Evolutionary conservation across 2,329 filamentous ascomycete species (phyloP).

Genomic region (Biscogniauxia sp.): DNA sequence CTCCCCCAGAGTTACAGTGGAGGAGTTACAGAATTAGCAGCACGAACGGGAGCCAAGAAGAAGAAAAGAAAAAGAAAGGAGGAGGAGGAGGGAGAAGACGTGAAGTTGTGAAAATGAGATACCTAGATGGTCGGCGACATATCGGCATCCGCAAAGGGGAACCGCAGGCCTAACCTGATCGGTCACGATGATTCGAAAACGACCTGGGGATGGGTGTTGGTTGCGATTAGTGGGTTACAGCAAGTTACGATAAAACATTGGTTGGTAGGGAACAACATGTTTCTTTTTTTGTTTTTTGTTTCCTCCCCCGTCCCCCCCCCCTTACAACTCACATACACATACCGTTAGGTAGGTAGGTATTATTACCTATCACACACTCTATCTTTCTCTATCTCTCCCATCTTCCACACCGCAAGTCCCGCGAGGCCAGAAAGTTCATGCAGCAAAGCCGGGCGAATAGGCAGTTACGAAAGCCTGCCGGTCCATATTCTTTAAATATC

Average conservation of each 20-base stretch:
- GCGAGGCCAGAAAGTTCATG: not conserved
- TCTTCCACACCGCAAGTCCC: slow-evolving; percentile 1
- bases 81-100: no score
- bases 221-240: not conserved
- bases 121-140: not conserved
- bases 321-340: not conserved
- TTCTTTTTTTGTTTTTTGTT: no score
- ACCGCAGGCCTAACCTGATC: not conserved
- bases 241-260: not conserved
- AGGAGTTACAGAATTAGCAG: not conserved
- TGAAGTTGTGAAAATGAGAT: no score
- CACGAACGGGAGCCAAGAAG: not conserved
- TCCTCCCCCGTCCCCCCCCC: no score
- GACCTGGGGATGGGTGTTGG: not conserved
- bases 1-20: not conserved
- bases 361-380: not conserved
- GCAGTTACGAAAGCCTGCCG: not conserved
- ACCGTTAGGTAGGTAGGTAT: not conserved
- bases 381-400: not conserved
- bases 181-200: not conserved
- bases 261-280: not conserved
- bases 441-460: slow-evolving; percentile 1
- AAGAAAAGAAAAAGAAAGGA: no score
- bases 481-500: not conserved
- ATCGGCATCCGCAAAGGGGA: not conserved